Base-by-base conservation (phyloP, 2,329 filamentous ascomycete species). In the Exophiala lecanii-corni region DNA sequence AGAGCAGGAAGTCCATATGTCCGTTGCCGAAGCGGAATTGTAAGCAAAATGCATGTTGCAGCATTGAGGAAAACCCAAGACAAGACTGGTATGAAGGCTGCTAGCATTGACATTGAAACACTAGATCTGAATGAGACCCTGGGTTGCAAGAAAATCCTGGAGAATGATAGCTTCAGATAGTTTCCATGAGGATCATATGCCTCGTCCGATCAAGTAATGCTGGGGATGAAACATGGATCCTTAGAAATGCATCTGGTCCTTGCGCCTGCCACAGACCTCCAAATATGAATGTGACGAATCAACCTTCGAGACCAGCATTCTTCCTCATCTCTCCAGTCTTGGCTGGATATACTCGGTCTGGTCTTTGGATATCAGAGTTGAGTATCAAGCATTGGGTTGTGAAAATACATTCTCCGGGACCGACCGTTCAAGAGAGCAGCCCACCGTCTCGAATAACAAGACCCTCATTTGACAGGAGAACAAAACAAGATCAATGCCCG, bases 1-100 rank as follows among this genome's bases (percentile, higher is more conserved):
- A 42, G 13, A 12, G 39, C 39, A 16, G 39, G 39, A 10, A 42
- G 15, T 4, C 26, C 30, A 9, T 25, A 42, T 4, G 10, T 3
- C 12, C 39, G 28, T 21, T 42, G 36, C 15, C 17, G 30, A 16
- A 23, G 12, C 4, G 39, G 39, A n/a, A 25, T 18, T 17, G 39
- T 36, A 9, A 42, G 30, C 15, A 25, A 19, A 19, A 42, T 13
- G 30, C 39, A 28, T 4, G 39, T 25, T 10, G 30, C 20, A 15
- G 30, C 13, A 20, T 36, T 36, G 30, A 42, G 39, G n/a, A 42
- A 5, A 7, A 42, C 9, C 39, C 39, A 42, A 6, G 30, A 36
- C 7, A 20, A 17, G 20, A 42, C 25, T 19, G 39, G 34, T 21
- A 37, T 15, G 5, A 21, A 18, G 21, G 34, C 10, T 37, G 18